Percentiles rank a stretch among this genome's conserved stretches.
Evolutionary conservation across 192 early-diverging fungal genomes (phyloP).

Genomic region (Rhizoclosmatium sp.): DNA sequence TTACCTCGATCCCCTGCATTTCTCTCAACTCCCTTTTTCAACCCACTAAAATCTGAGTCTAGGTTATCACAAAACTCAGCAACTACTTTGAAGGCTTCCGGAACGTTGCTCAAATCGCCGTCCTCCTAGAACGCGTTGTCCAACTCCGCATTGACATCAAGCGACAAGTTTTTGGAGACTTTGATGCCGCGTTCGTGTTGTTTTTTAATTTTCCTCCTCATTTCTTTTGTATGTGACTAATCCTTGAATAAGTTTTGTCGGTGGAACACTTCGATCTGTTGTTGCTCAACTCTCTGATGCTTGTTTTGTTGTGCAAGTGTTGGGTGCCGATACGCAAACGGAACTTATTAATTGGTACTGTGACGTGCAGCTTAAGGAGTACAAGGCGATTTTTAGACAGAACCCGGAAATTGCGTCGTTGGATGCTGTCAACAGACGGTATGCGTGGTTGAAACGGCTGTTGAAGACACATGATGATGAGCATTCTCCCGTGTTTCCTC

Average conservation of each 20-base stretch:
- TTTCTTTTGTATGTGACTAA: neutral
- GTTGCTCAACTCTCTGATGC: conserved; percentile 70
- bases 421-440: conserved; percentile 84
- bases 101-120: conserved; percentile 78
- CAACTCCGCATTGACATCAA: conserved; percentile 70
- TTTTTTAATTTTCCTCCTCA: conserved; percentile 21
- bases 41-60: neutral
- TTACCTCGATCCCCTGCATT: neutral
- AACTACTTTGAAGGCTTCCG: conserved; percentile 78
- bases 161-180: conserved; percentile 72
- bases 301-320: conserved; percentile 77
- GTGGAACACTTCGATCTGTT: conserved; percentile 49
- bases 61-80: conserved; percentile 80
- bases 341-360: conserved; percentile 81
- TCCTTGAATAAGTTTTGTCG: conserved; percentile 45
- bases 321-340: conserved; percentile 66
- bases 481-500: conserved; percentile 83
- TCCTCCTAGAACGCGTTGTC: conserved; percentile 67
- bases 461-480: conserved; percentile 91
- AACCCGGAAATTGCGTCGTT: conserved; percentile 71
- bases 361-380: conserved; percentile 82
- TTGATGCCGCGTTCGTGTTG: conserved; percentile 67
- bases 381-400: conserved; percentile 78
- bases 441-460: conserved; percentile 92
- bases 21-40: neutral